phyloP scores from a whole-genome alignment of 805 yeast genomes.

The Suhomyces sp. region DNA sequence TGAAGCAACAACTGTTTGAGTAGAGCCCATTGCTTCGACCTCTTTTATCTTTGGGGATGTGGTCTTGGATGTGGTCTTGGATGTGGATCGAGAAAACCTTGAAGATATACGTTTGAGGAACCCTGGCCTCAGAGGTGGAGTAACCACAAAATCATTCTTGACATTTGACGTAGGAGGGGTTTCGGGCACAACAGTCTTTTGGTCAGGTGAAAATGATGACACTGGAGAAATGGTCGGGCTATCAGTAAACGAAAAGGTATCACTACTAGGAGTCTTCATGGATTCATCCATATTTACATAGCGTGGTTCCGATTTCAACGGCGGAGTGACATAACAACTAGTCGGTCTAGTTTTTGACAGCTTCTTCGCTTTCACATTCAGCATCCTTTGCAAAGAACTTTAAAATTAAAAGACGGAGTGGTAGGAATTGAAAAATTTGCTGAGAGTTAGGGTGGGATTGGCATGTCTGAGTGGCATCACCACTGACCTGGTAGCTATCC shows the following conservation, averaged over 20 bases:
- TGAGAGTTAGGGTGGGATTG: not conserved
- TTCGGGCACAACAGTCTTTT: not conserved
- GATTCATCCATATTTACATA: conserved; percentile 4
- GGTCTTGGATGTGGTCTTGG: not conserved
- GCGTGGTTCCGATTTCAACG: conserved; percentile 6
- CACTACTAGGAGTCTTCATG: conserved; percentile 3
- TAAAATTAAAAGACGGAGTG: not conserved
- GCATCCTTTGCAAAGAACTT: not conserved
- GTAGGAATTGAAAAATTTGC: not conserved
- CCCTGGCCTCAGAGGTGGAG: not conserved
- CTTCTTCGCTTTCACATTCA: not conserved
- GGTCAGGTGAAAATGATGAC: conserved; percentile 4
- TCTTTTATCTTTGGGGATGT: not conserved
- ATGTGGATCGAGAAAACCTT: not conserved
- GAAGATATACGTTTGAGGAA: conserved; percentile 1
- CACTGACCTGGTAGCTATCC: not conserved
- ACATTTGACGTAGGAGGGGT: not conserved
- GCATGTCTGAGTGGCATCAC: not conserved
- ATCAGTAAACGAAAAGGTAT: conserved; percentile 7
- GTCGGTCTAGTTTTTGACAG: conserved; percentile 9
- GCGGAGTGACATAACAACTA: conserved; percentile 18
- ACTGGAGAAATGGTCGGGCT: conserved; percentile 3
- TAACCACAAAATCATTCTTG: not conserved
- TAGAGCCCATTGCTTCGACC: not conserved
- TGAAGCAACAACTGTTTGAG: not conserved